Evolutionary conservation across 805 yeast genomes (phyloP).

Genomic region (Wickerhamomyces xylosicus): DNA sequence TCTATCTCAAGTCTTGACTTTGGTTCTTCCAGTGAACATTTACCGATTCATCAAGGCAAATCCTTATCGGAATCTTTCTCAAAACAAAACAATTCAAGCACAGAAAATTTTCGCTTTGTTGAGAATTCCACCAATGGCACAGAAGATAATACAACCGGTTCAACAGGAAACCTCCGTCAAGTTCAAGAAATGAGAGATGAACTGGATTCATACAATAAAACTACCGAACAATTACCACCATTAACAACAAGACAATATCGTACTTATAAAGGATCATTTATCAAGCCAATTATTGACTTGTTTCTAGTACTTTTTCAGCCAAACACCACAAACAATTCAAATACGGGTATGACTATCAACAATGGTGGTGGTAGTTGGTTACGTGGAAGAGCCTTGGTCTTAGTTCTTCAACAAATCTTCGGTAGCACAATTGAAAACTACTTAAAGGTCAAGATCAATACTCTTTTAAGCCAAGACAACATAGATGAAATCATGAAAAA

Average conservation of each 20-base stretch:
- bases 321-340: constrained; percentile 38
- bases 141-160: too few species aligned
- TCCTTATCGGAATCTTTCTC: constrained; percentile 2
- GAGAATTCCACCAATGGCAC: too few species aligned
- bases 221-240: constrained; percentile 7
- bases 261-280: constrained; percentile 37
- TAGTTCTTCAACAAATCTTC: constrained; percentile 72
- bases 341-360: too few species aligned
- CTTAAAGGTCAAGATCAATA: constrained; percentile 28
- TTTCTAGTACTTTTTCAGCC: constrained; percentile 62
- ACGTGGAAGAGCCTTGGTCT: constrained; percentile 73
- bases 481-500: constrained; percentile 29
- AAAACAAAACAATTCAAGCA: too few species aligned
- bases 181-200: constrained; percentile 44
- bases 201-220: constrained; percentile 28
- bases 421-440: constrained; percentile 79
- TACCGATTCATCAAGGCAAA: too few species aligned
- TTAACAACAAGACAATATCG: neutral
- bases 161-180: constrained; percentile 14
- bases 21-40: neutral
- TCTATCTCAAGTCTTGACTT: neutral
- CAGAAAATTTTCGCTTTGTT: too few species aligned
- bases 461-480: constrained; percentile 31
- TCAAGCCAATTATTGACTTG: constrained; percentile 74
- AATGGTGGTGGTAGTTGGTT: constrained; percentile 37